A percentile compares a stretch with the other conserved stretches of the same genome.
phyloP scores from a whole-genome alignment of 208 protist genomes.

The Crithidia thermophila region DNA sequence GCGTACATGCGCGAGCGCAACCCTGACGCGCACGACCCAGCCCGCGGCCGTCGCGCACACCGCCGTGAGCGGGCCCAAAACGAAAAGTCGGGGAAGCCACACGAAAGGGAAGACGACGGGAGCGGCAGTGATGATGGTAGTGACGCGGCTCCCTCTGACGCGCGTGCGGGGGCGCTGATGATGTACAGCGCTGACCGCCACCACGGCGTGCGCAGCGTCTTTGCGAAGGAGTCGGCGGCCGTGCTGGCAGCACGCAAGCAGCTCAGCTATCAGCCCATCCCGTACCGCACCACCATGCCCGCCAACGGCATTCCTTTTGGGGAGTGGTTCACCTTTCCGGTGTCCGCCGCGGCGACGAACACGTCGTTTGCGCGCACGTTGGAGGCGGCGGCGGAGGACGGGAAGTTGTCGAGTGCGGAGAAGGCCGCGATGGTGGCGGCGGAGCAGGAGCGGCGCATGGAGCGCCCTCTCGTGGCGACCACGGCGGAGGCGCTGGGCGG shows the following conservation, averaged over 20 bases:
- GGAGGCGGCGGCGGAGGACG: not conserved
- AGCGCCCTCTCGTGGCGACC: slow-evolving; percentile 22
- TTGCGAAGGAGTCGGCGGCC: slow-evolving; percentile 65
- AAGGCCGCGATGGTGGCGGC: slow-evolving; percentile 10
- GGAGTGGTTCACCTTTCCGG: slow-evolving; percentile 62
- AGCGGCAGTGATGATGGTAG: not conserved
- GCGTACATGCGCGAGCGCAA: slow-evolving; percentile 20
- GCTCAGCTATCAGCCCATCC: slow-evolving; percentile 58
- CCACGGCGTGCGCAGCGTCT: slow-evolving; percentile 77
- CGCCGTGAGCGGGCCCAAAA: not conserved
- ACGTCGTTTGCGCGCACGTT: not conserved
- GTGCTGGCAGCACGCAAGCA: slow-evolving; percentile 61
- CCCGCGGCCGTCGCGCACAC: slow-evolving; percentile 2
- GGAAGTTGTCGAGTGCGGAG: not conserved
- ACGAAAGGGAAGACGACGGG: not conserved
- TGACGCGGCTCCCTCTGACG: slow-evolving; percentile 1
- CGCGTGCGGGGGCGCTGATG: not conserved
- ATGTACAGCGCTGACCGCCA: slow-evolving; percentile 71
- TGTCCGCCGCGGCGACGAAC: not conserved
- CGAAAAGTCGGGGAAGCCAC: not conserved
- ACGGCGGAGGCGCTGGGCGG: slow-evolving; percentile 26
- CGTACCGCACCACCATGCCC: slow-evolving; percentile 52
- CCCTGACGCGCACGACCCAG: slow-evolving; percentile 12
- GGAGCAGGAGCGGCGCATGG: slow-evolving; percentile 22
- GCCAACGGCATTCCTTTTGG: slow-evolving; percentile 61